Conservation (phyloP, 805 yeast species). For the Wickerhamiella sorbophila region DNA sequence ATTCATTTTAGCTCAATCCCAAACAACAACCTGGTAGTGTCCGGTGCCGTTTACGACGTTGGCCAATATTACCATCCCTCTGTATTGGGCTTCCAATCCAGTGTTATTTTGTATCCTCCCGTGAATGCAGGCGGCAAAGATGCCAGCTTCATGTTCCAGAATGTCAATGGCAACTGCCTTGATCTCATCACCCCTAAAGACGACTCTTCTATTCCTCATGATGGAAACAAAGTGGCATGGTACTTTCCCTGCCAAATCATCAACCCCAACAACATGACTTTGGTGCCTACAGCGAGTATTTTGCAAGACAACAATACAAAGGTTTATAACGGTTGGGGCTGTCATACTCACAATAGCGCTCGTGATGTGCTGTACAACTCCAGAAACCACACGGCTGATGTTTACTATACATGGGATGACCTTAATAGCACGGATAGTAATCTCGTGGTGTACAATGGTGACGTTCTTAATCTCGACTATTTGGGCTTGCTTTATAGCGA, state of each 20-base stretch:
- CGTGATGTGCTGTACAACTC: constrained; percentile 48
- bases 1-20: constrained; percentile 46
- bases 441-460: constrained; percentile 78
- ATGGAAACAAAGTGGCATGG: constrained; percentile 59
- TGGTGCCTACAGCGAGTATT: constrained; percentile 38
- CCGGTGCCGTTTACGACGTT: constrained; percentile 69
- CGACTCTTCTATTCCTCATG: constrained; percentile 56
- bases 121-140: constrained; percentile 53
- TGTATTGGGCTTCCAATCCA: constrained; percentile 62
- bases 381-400: constrained; percentile 52
- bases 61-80: constrained; percentile 60
- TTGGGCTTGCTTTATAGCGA: constrained; percentile 59
- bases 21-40: constrained; percentile 51
- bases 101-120: constrained; percentile 75
- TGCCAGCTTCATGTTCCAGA: constrained; percentile 62
- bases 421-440: constrained; percentile 53
- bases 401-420: constrained; percentile 85
- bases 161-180: constrained; percentile 84
- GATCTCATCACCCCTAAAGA: constrained; percentile 57
- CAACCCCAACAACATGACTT: constrained; percentile 48
- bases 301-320: constrained; percentile 23
- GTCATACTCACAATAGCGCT: constrained; percentile 65
- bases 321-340: constrained; percentile 75
- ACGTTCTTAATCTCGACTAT: constrained; percentile 68
- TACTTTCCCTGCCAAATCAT: constrained; percentile 80